Evolutionary conservation across 2,329 filamentous ascomycete genomes (phyloP).

Genomic region (Monosporascus cannonballus): DNA sequence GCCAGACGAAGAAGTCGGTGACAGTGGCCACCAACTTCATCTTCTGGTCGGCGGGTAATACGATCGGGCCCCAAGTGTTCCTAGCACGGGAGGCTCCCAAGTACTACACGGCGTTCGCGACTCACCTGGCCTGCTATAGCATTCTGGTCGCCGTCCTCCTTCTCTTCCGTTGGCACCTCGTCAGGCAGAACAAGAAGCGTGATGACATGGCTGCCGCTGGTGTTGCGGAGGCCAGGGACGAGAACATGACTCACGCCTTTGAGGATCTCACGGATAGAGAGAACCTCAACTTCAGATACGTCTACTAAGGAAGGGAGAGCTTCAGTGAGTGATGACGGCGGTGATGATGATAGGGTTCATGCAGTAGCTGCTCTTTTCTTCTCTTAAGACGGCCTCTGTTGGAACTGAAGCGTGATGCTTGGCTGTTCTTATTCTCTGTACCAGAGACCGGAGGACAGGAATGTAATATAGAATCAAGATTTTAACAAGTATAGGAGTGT

Average conservation of each 20-base stretch:
- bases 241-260: conserved; percentile 23
- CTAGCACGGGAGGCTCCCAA: conserved; percentile 52
- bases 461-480: no score
- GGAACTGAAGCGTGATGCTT: no score
- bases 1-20: conserved; percentile 67
- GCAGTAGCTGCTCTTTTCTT: no score
- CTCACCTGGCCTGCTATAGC: conserved; percentile 63
- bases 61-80: conserved; percentile 62
- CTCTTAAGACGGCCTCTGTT: no score
- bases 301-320: conserved; percentile 15
- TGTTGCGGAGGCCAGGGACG: conserved; percentile 21
- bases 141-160: conserved; percentile 52
- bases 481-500: no score
- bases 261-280: conserved; percentile 30
- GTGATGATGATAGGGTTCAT: no score
- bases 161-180: conserved; percentile 52
- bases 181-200: conserved; percentile 43
- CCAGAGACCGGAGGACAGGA: no score
- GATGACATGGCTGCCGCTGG: conserved; percentile 22
- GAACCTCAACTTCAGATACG: conserved; percentile 29
- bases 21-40: conserved; percentile 66
- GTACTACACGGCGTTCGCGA: conserved; percentile 65
- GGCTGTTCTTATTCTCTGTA: no score
- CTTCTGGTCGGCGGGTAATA: conserved; percentile 62
- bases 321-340: no score